Conservation (phyloP, 2,329 filamentous ascomycete genomes). For the Apiospora saccharicola region DNA sequence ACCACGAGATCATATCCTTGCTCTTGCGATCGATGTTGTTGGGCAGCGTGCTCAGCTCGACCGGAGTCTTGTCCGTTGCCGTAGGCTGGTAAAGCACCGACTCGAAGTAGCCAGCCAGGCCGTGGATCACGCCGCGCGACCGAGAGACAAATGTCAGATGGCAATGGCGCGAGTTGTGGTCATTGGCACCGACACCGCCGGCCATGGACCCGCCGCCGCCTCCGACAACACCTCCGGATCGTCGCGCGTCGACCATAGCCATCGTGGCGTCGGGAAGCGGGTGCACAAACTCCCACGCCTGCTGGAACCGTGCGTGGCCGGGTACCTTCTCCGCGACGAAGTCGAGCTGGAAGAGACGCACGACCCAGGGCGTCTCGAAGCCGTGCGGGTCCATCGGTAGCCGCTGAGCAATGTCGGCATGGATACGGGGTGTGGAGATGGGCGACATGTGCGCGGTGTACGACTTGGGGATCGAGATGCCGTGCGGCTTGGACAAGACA, state of each 20-base stretch:
- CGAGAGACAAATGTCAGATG: constrained; percentile 80
- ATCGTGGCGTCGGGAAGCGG: constrained; percentile 70
- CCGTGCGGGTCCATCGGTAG: constrained; percentile 69
- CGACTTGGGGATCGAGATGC: constrained; percentile 91
- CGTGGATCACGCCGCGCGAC: constrained; percentile 85
- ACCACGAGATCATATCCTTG: constrained; percentile 99
- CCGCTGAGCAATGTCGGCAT: constrained; percentile 79
- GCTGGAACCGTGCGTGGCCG: constrained; percentile 70
- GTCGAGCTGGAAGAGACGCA: constrained; percentile 89
- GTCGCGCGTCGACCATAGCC: constrained; percentile 60
- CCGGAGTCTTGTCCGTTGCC: constrained; percentile 53
- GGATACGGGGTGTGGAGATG: constrained; percentile 84
- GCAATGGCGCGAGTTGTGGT: constrained; percentile 87
- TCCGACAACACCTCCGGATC: constrained; percentile 69
- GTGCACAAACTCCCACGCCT: constrained; percentile 82
- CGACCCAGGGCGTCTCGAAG: constrained; percentile 93
- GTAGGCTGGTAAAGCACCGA: constrained; percentile 81
- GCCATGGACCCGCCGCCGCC: constrained; percentile 77
- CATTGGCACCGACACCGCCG: constrained; percentile 82
- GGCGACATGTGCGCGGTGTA: constrained; percentile 96
- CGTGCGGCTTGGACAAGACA: constrained; percentile 78
- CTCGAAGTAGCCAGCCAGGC: constrained; percentile 94
- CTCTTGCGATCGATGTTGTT: constrained; percentile 92
- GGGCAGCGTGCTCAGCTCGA: constrained; percentile 92
- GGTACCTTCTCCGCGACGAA: constrained; percentile 74